Evolutionary conservation across 179 eudicot genomes (phyloP), one percentile per base, ranked within the genome.

Genomic region (Drosera spatulata): DNA sequence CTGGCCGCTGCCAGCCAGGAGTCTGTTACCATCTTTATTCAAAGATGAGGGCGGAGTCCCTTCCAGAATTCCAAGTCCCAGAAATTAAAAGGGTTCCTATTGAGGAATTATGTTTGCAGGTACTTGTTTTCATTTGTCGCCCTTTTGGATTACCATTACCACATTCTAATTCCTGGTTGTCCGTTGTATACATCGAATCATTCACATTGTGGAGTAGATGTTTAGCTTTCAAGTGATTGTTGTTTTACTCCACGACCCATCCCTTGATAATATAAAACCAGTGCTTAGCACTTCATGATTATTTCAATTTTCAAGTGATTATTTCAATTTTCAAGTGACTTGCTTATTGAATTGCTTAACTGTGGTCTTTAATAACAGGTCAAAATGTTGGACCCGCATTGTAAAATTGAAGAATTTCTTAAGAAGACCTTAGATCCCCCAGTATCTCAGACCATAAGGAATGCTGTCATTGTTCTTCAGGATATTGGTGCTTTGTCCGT

Each of bases 81-180:
- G 99, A 94, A 79, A 83, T 94, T 33, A 77, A 65, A 76, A 73
- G 97, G 73, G 91, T 87, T 60, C 96, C 97, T 2, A 72, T 90
- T 61, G 99, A 94, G 73, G 99, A 94, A 75, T 81, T 94, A 41
- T 94, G 99, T 64, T 75, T 94, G 77, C 99, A 90, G 99, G 99
- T 90, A 79, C 44, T 6, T 59, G 41, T 55, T 55, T 41, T 50
- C 45, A 46, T 22, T 12, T 22, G 46, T 52, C 60, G 13, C 48
- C 7, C n/a, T 13, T 50, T 38, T 48, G 37, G 9, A 12, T 44
- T 15, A 22, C 33, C 33, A 22, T 22, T 22, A 22, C 33, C 33
- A 22, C 33, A 22, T 22, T 22, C 33, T 22, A 22, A 0, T 22
- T 22, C 33, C 33, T 22, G 33, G 33, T 22, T 22, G 33, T 22